Evolutionary conservation across 768 basidiomycete species (phyloP), one percentile per base, ranked within the genome.

Genomic region (Phylloporus sp.): DNA sequence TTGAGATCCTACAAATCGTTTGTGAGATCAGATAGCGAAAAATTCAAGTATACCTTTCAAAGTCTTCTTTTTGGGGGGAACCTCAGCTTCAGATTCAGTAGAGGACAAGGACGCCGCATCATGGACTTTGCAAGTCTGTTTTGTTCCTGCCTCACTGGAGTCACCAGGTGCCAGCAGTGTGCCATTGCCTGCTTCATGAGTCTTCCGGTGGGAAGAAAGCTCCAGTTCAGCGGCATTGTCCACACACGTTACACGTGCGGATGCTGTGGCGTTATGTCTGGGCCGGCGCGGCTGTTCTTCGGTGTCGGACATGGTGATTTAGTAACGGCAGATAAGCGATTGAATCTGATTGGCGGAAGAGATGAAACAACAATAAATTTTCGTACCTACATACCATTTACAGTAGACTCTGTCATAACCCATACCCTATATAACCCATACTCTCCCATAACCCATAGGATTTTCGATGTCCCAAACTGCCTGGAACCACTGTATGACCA

Each of bases 361-460:
- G 23, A 38, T 45, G 38, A 36, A 47, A n/a, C n/a, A n/a, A n/a
- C n/a, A n/a, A n/a, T n/a, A n/a, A n/a, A 42, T 15, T 42, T 48
- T 48, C 41, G 38, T 44, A 22, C 20, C 31, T 2, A 17, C 17
- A 39, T 38, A 46, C 29, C 23, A 38, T 46, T 46, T 46, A 46
- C 38, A 38, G 36, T 18, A n/a, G n/a, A n/a, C n/a, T n/a, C n/a
- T n/a, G n/a, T n/a, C n/a, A n/a, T n/a, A n/a, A n/a, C n/a, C n/a
- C n/a, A n/a, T n/a, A n/a, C n/a, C n/a, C n/a, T n/a, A n/a, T n/a
- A n/a, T n/a, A n/a, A n/a, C n/a, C n/a, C n/a, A n/a, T n/a, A n/a
- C n/a, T n/a, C n/a, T n/a, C n/a, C n/a, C n/a, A n/a, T n/a, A n/a
- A n/a, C n/a, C n/a, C n/a, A n/a, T n/a, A n/a, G n/a, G n/a, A n/a